Evolutionary conservation across 345 rosid species (phyloP).

Genomic region (Eucalyptus caleyi): DNA sequence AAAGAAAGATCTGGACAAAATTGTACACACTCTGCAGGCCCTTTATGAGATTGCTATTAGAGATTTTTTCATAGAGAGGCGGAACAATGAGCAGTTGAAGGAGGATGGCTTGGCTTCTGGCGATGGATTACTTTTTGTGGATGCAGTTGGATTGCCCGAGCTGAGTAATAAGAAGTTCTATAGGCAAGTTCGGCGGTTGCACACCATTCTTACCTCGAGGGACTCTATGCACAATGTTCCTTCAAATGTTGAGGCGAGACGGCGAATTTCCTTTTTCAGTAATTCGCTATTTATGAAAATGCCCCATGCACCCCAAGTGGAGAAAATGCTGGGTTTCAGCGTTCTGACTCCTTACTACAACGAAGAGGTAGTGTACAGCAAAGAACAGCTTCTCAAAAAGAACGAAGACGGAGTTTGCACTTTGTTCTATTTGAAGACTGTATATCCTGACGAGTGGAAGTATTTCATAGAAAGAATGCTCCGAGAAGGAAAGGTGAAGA

Average conservation of each 20-base stretch:
- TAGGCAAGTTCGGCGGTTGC: constrained; percentile 71
- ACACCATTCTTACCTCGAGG: constrained; percentile 66
- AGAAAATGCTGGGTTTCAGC: constrained; percentile 89
- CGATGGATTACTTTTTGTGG: constrained; percentile 51
- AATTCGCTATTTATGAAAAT: constrained; percentile 88
- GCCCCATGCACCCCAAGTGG: constrained; percentile 95
- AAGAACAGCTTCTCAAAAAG: constrained; percentile 69
- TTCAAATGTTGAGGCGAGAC: constrained; percentile 76
- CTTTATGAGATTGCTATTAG: constrained; percentile 66
- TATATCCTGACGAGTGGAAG: constrained; percentile 82
- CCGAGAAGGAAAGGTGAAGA: constrained; percentile 53
- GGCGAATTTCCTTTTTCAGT: constrained; percentile 86
- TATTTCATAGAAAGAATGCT: constrained; percentile 83
- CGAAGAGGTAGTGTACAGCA: constrained; percentile 79
- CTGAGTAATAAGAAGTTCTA: constrained; percentile 45
- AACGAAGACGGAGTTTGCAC: constrained; percentile 89
- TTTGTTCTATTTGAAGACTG: constrained; percentile 72
- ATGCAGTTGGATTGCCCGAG: constrained; percentile 62
- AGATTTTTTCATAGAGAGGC: constrained; percentile 57
- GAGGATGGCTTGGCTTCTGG: constrained; percentile 64
- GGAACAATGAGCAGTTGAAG: constrained; percentile 43
- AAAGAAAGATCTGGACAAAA: constrained; percentile 32
- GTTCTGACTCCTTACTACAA: constrained; percentile 84
- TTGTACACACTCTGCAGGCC: constrained; percentile 74
- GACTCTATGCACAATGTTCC: constrained; percentile 77